phyloP scores from a whole-genome alignment of 257 asterid genomes.

The Echium plantagineum region DNA sequence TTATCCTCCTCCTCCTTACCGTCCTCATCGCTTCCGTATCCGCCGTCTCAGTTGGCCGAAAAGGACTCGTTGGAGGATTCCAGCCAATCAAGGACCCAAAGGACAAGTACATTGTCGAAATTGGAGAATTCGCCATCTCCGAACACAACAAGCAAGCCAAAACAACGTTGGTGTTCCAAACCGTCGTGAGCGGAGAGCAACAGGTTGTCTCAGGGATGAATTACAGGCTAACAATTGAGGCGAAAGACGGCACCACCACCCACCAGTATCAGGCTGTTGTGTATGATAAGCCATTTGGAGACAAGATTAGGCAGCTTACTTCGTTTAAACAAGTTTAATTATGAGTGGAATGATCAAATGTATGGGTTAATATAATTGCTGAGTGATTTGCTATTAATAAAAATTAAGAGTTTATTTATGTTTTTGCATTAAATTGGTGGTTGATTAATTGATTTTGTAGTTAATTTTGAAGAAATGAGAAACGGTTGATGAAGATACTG shows the following conservation, averaged over 20 bases:
- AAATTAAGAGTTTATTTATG: too few relatives aligned
- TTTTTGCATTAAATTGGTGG: too few relatives aligned
- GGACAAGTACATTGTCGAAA: background rate
- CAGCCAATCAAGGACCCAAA: constrained; percentile 2
- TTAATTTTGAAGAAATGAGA: too few relatives aligned
- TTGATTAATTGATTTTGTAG: too few relatives aligned
- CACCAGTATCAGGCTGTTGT: constrained; percentile 1
- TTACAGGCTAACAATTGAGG: background rate
- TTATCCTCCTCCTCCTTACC: constrained; percentile 3
- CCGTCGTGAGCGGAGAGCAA: constrained; percentile 7
- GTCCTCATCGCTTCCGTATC: background rate
- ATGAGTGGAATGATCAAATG: background rate
- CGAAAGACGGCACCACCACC: too few relatives aligned
- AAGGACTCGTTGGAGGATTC: background rate
- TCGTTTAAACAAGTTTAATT: constrained; percentile 5
- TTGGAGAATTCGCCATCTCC: constrained; percentile 7
- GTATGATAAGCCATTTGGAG: constrained; percentile 1
- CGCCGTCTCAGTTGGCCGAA: background rate
- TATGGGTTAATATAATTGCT: background rate
- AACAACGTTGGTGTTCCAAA: background rate
- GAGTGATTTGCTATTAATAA: too few relatives aligned
- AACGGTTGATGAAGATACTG: too few relatives aligned
- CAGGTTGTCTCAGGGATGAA: constrained; percentile 6
- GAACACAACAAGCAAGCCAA: constrained; percentile 2
- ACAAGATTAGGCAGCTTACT: constrained; percentile 11